Percentiles rank a stretch among this genome's conserved stretches.
These are phyloP conservation scores for Pichia californica DNA, from an alignment of 805 yeast species.

Conservation along the genomic window DNA sequence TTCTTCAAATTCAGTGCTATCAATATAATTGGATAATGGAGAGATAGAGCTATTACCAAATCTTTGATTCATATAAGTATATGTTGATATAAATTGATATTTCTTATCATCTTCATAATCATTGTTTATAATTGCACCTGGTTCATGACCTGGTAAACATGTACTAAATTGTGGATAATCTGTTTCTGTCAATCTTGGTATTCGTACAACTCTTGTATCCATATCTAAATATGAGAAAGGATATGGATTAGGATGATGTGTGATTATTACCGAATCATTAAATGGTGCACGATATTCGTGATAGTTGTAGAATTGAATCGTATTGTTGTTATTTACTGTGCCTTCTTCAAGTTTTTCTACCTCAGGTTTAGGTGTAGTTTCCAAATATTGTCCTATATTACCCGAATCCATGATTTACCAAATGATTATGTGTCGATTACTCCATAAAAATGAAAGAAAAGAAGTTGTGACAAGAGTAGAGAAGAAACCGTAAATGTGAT, in stretches of 20 bases:
- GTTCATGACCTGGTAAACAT: slow-evolving; percentile 44
- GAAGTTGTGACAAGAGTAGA: no score
- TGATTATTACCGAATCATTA: slow-evolving; percentile 35
- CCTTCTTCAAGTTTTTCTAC: no score
- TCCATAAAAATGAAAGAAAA: no score
- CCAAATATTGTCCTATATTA: no score
- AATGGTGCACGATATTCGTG: slow-evolving; percentile 42
- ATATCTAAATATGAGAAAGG: slow-evolving; percentile 21
- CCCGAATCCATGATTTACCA: no score
- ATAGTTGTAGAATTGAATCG: slow-evolving; percentile 51
- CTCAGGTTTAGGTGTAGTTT: no score
- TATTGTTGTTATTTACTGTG: not conserved
- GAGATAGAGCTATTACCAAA: slow-evolving; percentile 51
- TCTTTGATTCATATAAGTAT: slow-evolving; percentile 26
- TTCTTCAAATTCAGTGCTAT: slow-evolving; percentile 31
- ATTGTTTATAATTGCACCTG: not conserved
- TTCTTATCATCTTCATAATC: not conserved
- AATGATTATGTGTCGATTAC: no score
- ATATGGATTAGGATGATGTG: slow-evolving; percentile 57
- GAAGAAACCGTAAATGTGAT: no score
- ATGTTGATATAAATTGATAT: slow-evolving; percentile 31
- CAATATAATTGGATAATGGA: slow-evolving; percentile 38
- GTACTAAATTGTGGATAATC: slow-evolving; percentile 51
- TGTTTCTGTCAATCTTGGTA: slow-evolving; percentile 46
- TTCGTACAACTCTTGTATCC: slow-evolving; percentile 54